Evolutionary conservation across 345 rosid genomes (phyloP).

Genomic region (Capsella bursapastoris): DNA sequence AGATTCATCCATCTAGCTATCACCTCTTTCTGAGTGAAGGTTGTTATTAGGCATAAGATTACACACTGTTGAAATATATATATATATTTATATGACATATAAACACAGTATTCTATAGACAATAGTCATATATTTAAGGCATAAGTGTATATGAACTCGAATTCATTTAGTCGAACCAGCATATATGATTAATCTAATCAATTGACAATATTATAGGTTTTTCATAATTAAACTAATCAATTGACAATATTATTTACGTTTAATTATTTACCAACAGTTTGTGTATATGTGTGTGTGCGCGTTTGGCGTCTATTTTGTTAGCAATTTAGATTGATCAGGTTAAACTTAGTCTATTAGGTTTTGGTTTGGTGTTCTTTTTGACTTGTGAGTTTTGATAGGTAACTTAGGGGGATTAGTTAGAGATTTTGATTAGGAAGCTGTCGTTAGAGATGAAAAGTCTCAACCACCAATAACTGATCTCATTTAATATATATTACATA

Average conservation of each 20-base stretch:
- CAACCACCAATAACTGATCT: conserved; percentile 15
- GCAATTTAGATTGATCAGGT: conserved; percentile 8
- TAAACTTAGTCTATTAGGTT: conserved; percentile 33
- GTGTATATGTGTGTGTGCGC: not conserved
- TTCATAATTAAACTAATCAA: not conserved
- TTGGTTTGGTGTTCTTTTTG: conserved; percentile 33
- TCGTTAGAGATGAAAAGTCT: conserved; percentile 27
- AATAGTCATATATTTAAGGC: not conserved
- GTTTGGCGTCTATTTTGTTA: not conserved
- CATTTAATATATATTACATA: not conserved
- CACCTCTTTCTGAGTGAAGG: not conserved
- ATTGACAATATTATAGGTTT: not conserved
- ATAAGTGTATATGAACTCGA: not conserved
- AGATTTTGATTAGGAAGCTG: conserved; percentile 13
- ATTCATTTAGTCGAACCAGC: not conserved
- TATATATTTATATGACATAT: not conserved
- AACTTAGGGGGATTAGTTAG: conserved; percentile 24
- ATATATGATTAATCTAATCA: not conserved
- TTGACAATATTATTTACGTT: not conserved
- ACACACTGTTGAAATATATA: not conserved
- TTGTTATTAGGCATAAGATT: not conserved
- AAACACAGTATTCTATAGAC: too few species aligned
- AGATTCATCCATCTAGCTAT: not conserved
- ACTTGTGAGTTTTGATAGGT: conserved; percentile 27
- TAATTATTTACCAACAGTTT: not conserved